Conservation (phyloP, 1,139 yeast species). For the Pichia sp. region DNA sequence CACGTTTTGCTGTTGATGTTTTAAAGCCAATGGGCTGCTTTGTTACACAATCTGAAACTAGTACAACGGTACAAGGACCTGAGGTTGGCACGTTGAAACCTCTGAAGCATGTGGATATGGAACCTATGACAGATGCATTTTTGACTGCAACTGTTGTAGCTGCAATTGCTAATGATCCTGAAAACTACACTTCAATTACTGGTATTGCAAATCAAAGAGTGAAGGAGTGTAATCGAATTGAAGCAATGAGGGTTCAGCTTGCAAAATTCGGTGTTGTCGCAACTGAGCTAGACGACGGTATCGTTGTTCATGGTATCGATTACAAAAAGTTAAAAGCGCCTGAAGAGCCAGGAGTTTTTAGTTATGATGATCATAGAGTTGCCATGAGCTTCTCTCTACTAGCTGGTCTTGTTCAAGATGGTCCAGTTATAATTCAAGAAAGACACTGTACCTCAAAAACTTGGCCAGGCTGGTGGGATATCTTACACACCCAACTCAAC, state of each 20-base stretch:
- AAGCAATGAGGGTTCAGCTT: slow-evolving; percentile 86
- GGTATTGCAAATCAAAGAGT: slow-evolving; percentile 99
- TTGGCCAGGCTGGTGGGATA: slow-evolving; percentile 99
- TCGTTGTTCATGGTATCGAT: slow-evolving; percentile 70
- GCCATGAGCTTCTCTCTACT: slow-evolving; percentile 95
- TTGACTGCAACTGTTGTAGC: slow-evolving; percentile 96
- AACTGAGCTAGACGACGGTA: slow-evolving; percentile 86
- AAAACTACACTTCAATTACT: slow-evolving; percentile 66
- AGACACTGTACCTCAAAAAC: slow-evolving; percentile 94
- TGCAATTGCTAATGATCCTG: slow-evolving; percentile 58
- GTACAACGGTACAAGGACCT: slow-evolving; percentile 93
- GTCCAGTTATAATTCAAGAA: slow-evolving; percentile 72
- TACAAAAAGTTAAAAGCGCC: slow-evolving; percentile 49
- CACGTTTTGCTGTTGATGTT: slow-evolving; percentile 92
- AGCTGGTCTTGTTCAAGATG: slow-evolving; percentile 48
- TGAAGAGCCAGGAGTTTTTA: slow-evolving; percentile 54
- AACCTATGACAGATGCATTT: slow-evolving; percentile 99
- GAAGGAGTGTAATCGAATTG: slow-evolving; percentile 93
- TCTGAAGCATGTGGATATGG: slow-evolving; percentile 83
- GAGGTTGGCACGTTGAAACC: slow-evolving; percentile 64
- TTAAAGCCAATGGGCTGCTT: slow-evolving; percentile 91
- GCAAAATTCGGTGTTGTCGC: slow-evolving; percentile 87
- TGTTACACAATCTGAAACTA: slow-evolving; percentile 74
- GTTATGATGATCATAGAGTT: slow-evolving; percentile 96
- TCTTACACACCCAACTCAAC: slow-evolving; percentile 64